Base-by-base conservation (phyloP, 495 filamentous ascomycete genomes). In the Penicillium nucicola region DNA sequence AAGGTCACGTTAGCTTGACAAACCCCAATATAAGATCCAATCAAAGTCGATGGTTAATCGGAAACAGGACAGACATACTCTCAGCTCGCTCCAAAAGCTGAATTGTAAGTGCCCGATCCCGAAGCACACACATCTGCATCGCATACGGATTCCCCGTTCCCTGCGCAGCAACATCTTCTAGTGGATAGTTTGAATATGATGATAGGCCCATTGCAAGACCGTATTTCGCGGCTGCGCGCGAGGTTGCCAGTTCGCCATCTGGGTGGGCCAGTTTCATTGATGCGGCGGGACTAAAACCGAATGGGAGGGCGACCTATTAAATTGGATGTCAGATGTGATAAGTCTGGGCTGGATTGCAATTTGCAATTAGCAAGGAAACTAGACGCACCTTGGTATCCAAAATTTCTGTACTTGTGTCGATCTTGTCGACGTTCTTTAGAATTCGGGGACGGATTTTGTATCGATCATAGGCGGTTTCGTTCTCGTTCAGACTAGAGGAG, bases 71-170 rank as follows among this genome's bases (percentile, higher is more conserved):
- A 5, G 3, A 39, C 62, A 22, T 49, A 54, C 70, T 78, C 67
- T 97, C 91, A 45, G 92, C 93, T 58, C 95, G 86, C 64, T 91
- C 64, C 13, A 97, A 79, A 62, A 97, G 90, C 50, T 84, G 80
- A 69, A 90, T 77, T 20, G 92, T 96, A 57, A 97, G 85, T 19
- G 78, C 79, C 20, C 92, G 84, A 75, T 97, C 86, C 66, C 90
- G 87, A 76, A 97, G 88, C 46, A 96, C 90, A 74, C 95, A 96
- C n/a, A 97, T 82, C 70, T 98, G 93, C 52, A 83, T 53, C 17
- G 65, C 72, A 45, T 79, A 76, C 5, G 75, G 64, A 45, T 74
- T 74, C 0, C 67, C 72, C 1, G 56, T 39, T 10, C 71, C 67
- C 22, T 74, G 59, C 0, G 59, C 61, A 4, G 68, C 65, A 1